phyloP scores from a whole-genome alignment of 495 filamentous ascomycete species.

The Aspergillus asperescens region DNA sequence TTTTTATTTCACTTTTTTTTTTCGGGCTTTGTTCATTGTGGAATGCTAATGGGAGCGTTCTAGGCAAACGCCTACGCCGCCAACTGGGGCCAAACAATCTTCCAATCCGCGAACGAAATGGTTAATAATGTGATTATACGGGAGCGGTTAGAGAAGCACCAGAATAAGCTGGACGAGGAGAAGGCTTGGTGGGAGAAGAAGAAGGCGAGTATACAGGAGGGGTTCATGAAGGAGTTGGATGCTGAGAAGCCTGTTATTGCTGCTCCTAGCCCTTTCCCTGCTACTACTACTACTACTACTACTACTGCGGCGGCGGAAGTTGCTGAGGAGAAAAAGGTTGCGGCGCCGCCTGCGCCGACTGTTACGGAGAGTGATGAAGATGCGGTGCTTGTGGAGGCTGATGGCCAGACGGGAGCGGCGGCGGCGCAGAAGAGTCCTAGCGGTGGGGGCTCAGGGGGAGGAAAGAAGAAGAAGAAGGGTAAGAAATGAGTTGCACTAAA shows the following conservation, averaged over 20 bases:
- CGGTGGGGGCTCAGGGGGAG: background rate
- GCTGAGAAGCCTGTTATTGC: conserved; percentile 30
- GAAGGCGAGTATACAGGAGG: conserved; percentile 63
- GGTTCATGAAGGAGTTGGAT: conserved; percentile 82
- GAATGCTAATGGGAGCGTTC: too few species aligned
- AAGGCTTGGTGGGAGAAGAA: conserved; percentile 89
- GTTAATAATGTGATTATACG: conserved; percentile 61
- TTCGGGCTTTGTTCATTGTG: background rate
- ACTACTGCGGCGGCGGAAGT: conserved; percentile 13
- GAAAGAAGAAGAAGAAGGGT: conserved; percentile 67
- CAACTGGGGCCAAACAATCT: conserved; percentile 89
- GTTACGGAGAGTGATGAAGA: conserved; percentile 73
- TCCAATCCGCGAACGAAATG: conserved; percentile 89
- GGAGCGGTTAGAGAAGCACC: conserved; percentile 57
- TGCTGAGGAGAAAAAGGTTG: background rate
- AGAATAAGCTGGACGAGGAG: conserved; percentile 62
- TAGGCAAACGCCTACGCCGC: conserved; percentile 85
- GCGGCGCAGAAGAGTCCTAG: conserved; percentile 29
- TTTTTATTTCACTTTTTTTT: background rate
- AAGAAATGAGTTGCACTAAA: conserved; percentile 50
- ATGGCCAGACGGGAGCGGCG: conserved; percentile 46
- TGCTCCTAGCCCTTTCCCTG: conserved; percentile 8
- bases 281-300: conserved; percentile 22
- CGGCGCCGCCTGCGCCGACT: conserved; percentile 22
- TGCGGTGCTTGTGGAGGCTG: conserved; percentile 73